phyloP scores from a whole-genome alignment of 805 yeast genomes.

The Saccharomycopsis sp. region DNA sequence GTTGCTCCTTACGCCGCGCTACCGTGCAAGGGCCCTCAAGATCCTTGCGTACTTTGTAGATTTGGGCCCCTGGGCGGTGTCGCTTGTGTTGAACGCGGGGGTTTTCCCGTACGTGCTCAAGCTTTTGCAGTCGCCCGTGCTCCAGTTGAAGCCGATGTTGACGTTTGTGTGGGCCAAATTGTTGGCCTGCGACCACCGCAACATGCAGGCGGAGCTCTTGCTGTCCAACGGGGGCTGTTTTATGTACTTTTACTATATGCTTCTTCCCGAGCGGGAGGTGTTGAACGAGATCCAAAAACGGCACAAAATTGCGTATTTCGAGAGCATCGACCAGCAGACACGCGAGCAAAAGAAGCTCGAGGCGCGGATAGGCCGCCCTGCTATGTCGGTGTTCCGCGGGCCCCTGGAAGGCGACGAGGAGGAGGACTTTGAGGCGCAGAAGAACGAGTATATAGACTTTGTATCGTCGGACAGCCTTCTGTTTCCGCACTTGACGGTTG shows the following conservation, averaged over 20 bases:
- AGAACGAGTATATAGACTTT: constrained; percentile 17
- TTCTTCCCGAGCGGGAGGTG: constrained; percentile 38
- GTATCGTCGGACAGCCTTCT: constrained; percentile 9
- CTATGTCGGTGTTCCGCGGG: constrained; percentile 11
- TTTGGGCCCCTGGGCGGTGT: constrained; percentile 97
- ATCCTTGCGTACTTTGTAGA: constrained; percentile 81
- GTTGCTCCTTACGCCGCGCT: constrained; percentile 88
- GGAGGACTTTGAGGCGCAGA: constrained; percentile 17
- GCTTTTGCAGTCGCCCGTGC: constrained; percentile 88
- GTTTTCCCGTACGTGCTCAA: constrained; percentile 92
- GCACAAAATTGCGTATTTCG: constrained; percentile 20
- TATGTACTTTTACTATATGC: constrained; percentile 62
- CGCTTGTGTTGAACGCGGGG: constrained; percentile 85
- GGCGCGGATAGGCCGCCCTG: constrained; percentile 18
- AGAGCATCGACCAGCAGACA: constrained; percentile 20
- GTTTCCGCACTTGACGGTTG: constrained; percentile 74
- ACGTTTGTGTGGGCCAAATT: constrained; percentile 97
- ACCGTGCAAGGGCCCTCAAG: constrained; percentile 81
- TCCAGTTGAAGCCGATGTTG: constrained; percentile 86
- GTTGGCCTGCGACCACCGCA: constrained; percentile 87
- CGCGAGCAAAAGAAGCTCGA: constrained; percentile 17
- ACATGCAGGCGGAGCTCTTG: constrained; percentile 80
- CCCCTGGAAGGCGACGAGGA: constrained; percentile 20
- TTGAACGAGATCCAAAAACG: constrained; percentile 13
- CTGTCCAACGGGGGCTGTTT: constrained; percentile 11